phyloP scores from a whole-genome alignment of 2,329 filamentous ascomycete species.

The Paecilomyces niveus region DNA sequence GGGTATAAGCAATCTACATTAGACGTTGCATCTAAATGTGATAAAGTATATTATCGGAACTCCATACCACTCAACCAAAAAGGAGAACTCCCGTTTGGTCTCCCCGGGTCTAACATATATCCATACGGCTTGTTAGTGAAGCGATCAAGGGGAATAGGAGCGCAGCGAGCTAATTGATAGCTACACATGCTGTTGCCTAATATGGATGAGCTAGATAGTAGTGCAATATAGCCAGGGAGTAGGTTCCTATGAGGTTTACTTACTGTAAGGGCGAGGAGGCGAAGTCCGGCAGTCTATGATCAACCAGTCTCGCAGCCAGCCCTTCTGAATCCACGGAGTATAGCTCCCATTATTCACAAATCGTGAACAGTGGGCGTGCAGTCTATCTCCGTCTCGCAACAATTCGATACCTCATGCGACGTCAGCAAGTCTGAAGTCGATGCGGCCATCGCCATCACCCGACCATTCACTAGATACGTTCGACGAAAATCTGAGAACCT shows the following conservation, averaged over 20 bases:
- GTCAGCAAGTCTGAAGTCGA: constrained; percentile 2
- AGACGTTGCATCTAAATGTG: no score
- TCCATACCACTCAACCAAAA: no score
- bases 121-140: no score
- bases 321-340: constrained; percentile 4
- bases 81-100: no score
- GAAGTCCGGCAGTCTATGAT: constrained; percentile 11
- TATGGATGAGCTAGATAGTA: no score
- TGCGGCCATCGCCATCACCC: neutral
- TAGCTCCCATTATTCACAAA: constrained; percentile 1
- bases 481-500: neutral
- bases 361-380: neutral
- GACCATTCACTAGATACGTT: constrained; percentile 2
- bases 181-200: no score
- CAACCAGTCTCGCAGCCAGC: constrained; percentile 10
- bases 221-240: no score
- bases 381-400: neutral
- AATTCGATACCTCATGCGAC: neutral
- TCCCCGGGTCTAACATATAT: no score
- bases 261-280: constrained; percentile 3
- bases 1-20: no score
- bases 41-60: no score
- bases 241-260: neutral
- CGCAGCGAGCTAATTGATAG: no score
- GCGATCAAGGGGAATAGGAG: no score